Base-by-base conservation (phyloP, 768 basidiomycete genomes). In the Kwoniella dendrophila region DNA sequence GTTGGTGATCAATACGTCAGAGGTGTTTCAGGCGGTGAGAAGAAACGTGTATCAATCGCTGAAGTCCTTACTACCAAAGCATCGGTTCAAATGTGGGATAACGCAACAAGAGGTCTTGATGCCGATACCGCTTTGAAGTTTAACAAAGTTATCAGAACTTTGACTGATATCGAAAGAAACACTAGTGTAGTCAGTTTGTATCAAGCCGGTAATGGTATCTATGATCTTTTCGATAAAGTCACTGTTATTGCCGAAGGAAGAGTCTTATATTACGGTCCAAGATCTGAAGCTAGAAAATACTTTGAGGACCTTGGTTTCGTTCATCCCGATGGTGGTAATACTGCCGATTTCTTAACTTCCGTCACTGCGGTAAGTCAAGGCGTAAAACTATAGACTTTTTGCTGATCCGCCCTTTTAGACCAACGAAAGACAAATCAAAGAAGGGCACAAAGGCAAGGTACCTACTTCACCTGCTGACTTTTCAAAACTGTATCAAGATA, bases 341-440 rank as follows among this genome's bases (percentile, higher is more conserved):
- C 68, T 16, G 73, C 73, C 20, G 75, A 77, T 57, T 77, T 62
- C 59, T 56, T 77, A 18, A 73, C 73, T 3, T 65, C 69, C 2
- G 66, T 69, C 34, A 77, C 75, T 14, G 69, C 66, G 30, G 55
- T 56, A 20, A 45, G 55, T 54, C 12, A 32, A n/a, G n/a, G n/a
- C n/a, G n/a, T n/a, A n/a, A n/a, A n/a, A n/a, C n/a, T n/a, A n/a
- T n/a, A n/a, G n/a, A n/a, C 8, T 43, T 43, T 43, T n/a, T 50
- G 20, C n/a, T 41, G 34, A 27, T 49, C 10, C 22, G 6, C 6
- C 7, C 7, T 5, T 30, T 8, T 47, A 56, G 55, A 85, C 87
- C 0, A 90, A 92, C 70, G 91, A 95, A 80, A 88, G 92, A 20
- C 87, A 87, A 72, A 88, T 89, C 70, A 85, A 86, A 0, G 81